These are phyloP conservation scores for Lachancea nothofagi DNA, from an alignment of 805 yeast species.

Conservation along the genomic window DNA sequence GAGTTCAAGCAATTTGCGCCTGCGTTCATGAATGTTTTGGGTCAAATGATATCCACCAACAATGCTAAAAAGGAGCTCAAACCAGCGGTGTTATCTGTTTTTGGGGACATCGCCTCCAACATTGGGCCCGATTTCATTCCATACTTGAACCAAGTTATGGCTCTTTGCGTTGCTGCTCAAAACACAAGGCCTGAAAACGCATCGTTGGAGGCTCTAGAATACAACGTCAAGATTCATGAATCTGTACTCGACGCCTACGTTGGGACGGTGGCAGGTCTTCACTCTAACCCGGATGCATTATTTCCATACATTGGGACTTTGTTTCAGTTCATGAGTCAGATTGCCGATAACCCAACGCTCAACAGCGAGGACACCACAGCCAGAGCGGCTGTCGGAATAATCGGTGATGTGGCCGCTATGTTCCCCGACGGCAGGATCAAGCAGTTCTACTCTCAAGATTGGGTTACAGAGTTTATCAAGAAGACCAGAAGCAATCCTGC, in stretches of 20 bases:
- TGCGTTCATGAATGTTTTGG: conserved; percentile 78
- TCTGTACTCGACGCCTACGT: conserved; percentile 94
- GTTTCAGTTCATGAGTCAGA: conserved; percentile 58
- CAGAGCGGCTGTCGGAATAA: conserved; percentile 79
- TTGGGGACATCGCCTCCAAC: conserved; percentile 92
- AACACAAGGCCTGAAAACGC: conserved; percentile 57
- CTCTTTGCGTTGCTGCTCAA: conserved; percentile 64
- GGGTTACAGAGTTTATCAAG: conserved; percentile 77
- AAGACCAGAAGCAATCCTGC: conserved; percentile 59
- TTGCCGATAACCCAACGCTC: conserved; percentile 57
- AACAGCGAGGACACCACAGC: conserved; percentile 62
- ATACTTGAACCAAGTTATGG: conserved; percentile 75
- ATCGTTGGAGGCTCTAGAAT: conserved; percentile 71
- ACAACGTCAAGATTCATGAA: conserved; percentile 65
- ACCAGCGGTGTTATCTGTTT: conserved; percentile 84
- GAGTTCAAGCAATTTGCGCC: conserved; percentile 68
- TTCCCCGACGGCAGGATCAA: conserved; percentile 72
- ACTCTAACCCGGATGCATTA: conserved; percentile 58
- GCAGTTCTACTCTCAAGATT: conserved; percentile 58
- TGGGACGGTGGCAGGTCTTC: conserved; percentile 89
- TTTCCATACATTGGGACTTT: conserved; percentile 62
- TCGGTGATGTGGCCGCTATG: conserved; percentile 91
- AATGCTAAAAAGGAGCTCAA: conserved; percentile 73
- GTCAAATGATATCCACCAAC: conserved; percentile 60
- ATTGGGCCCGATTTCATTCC: conserved; percentile 73